Conservation (phyloP, 352 stramenopile genomes). For the Globisporangium cederbergense region DNA sequence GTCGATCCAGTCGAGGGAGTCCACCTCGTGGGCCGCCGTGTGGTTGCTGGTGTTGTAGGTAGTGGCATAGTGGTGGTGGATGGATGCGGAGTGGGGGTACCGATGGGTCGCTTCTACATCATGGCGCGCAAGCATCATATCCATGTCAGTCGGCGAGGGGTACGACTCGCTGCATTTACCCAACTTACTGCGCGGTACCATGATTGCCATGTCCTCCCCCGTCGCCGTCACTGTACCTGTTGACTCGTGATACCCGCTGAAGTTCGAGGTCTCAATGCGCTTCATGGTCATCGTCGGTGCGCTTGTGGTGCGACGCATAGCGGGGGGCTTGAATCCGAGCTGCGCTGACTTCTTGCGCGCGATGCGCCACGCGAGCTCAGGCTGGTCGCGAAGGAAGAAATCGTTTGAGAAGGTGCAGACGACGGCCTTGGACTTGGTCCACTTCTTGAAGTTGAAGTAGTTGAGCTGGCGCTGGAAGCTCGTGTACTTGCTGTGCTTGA, state of each 20-base stretch:
- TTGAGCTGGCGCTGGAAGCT: constrained; percentile 89
- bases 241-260: background rate
- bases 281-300: constrained; percentile 11
- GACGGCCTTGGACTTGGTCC: constrained; percentile 72
- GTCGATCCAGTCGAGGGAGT: constrained; percentile 72
- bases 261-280: constrained; percentile 4
- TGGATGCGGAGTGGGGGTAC: constrained; percentile 3
- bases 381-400: constrained; percentile 57
- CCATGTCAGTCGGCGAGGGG: constrained; percentile 36
- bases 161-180: constrained; percentile 21
- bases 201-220: constrained; percentile 25
- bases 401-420: constrained; percentile 79
- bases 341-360: constrained; percentile 60
- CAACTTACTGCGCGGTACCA: constrained; percentile 22
- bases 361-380: constrained; percentile 56
- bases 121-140: constrained; percentile 36
- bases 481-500: constrained; percentile 83
- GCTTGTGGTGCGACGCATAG: constrained; percentile 4
- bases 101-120: constrained; percentile 21
- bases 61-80: constrained; percentile 12
- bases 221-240: background rate
- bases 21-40: constrained; percentile 24
- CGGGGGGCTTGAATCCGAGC: constrained; percentile 9
- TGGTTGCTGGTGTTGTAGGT: constrained; percentile 2
- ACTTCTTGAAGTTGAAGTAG: constrained; percentile 76